Conservation (phyloP, 805 yeast genomes). For the Ogataea nitratoaversa region DNA sequence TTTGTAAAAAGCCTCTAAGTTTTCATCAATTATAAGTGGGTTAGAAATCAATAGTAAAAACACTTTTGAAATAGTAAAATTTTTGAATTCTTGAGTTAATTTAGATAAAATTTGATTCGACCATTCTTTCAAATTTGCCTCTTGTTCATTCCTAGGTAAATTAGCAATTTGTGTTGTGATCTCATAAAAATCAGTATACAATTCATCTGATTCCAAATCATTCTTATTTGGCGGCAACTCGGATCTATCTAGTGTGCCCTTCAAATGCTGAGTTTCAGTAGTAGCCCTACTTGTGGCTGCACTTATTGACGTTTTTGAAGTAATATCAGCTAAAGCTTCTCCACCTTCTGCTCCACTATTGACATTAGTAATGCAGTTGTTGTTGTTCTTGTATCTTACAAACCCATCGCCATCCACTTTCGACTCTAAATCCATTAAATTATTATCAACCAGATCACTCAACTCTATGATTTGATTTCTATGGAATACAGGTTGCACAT, state of each 20-base stretch:
- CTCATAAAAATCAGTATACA: slow-evolving; percentile 61
- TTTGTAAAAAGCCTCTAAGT: slow-evolving; percentile 45
- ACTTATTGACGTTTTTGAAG: too few relatives aligned
- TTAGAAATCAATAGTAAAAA: slow-evolving; percentile 66
- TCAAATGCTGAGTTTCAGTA: too few relatives aligned
- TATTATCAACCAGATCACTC: slow-evolving; percentile 68
- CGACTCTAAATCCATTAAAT: slow-evolving; percentile 72
- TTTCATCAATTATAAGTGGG: slow-evolving; percentile 59
- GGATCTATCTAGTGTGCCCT: too few relatives aligned
- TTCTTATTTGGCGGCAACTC: neutral
- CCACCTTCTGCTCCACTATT: too few relatives aligned
- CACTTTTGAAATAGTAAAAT: slow-evolving; percentile 57
- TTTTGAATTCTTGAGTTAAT: slow-evolving; percentile 36
- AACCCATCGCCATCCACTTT: slow-evolving; percentile 41
- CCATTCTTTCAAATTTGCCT: slow-evolving; percentile 29
- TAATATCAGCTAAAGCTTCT: too few relatives aligned
- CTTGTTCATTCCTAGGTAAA: slow-evolving; percentile 33
- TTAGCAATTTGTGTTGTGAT: slow-evolving; percentile 32
- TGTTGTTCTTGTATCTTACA: slow-evolving; percentile 23
- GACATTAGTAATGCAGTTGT: neutral
- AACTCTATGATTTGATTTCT: slow-evolving; percentile 79
- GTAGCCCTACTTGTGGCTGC: neutral
- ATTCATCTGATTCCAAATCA: slow-evolving; percentile 53
- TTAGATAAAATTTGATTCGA: slow-evolving; percentile 43
- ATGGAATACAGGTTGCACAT: slow-evolving; percentile 95